Conservation (phyloP, 2,329 filamentous ascomycete genomes). For the Zarea fungicola region DNA sequence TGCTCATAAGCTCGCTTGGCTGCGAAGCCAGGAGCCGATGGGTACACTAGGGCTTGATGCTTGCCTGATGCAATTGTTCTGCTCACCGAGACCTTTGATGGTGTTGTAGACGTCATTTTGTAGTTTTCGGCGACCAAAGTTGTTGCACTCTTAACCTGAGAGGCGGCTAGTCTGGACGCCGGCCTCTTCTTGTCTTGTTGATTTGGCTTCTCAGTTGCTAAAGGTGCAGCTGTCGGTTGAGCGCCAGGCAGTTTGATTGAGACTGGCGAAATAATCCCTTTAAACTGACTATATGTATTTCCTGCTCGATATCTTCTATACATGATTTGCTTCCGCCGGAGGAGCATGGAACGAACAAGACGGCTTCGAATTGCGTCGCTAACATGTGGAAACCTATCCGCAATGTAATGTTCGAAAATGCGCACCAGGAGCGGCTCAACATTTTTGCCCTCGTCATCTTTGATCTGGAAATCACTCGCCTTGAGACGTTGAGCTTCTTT, state of each 20-base stretch:
- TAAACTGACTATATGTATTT: background rate
- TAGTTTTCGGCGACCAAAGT: background rate
- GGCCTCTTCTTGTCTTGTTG: too few species aligned
- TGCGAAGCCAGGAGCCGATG: background rate
- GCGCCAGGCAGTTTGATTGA: too few species aligned
- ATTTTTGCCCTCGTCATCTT: background rate
- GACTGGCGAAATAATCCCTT: too few species aligned
- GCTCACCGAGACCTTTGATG: background rate
- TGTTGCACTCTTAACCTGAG: background rate
- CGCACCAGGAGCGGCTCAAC: background rate
- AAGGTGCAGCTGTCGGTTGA: too few species aligned
- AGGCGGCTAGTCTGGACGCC: too few species aligned
- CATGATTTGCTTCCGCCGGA: background rate
- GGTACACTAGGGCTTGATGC: background rate
- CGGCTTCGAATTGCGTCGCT: background rate
- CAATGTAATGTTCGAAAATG: background rate
- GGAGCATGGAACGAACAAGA: background rate
- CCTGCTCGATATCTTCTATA: background rate
- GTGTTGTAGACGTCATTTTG: background rate
- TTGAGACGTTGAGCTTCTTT: background rate
- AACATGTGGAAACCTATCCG: background rate
- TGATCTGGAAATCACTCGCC: background rate
- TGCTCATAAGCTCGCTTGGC: background rate
- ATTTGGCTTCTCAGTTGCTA: too few species aligned
- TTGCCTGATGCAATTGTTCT: background rate